Percentiles rank a stretch among this genome's conserved stretches.
Evolutionary conservation across 2,329 filamentous ascomycete genomes (phyloP).

Genomic region (Xylariaceae sp.): DNA sequence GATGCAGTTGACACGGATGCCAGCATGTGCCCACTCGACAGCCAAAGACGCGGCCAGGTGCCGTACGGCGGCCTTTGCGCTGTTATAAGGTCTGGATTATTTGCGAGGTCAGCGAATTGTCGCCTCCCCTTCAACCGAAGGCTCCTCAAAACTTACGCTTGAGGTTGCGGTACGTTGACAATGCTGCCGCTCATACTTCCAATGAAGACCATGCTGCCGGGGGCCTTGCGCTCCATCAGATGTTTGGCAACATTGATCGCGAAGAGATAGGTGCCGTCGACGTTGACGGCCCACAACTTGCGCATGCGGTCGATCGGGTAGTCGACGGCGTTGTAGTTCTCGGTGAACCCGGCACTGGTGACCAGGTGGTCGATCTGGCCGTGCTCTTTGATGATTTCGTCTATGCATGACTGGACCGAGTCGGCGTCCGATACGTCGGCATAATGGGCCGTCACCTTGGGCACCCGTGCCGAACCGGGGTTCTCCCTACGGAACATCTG

Average conservation of each 20-base stretch:
- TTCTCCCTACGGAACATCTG: constrained; percentile 75
- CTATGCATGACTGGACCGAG: constrained; percentile 69
- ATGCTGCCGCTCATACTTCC: constrained; percentile 92
- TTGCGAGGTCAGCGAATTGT: constrained; percentile 14
- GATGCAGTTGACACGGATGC: constrained; percentile 92
- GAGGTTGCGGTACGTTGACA: constrained; percentile 92
- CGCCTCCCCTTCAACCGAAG: not conserved
- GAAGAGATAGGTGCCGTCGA: constrained; percentile 87
- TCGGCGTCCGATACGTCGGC: constrained; percentile 77
- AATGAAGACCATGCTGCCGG: constrained; percentile 88
- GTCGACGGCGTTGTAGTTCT: constrained; percentile 87
- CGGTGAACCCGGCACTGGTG: constrained; percentile 93
- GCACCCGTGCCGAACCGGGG: constrained; percentile 64
- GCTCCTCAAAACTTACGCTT: constrained; percentile 59
- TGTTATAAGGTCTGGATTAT: constrained; percentile 68
- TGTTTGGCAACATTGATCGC: constrained; percentile 80
- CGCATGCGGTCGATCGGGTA: constrained; percentile 89
- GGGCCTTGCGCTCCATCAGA: constrained; percentile 72
- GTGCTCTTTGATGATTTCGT: constrained; percentile 64
- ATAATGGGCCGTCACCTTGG: constrained; percentile 84
- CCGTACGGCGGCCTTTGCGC: constrained; percentile 84
- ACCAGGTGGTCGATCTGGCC: constrained; percentile 86
- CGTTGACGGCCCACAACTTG: constrained; percentile 92
- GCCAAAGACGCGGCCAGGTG: constrained; percentile 83
- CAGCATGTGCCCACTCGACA: constrained; percentile 85